These are phyloP conservation scores for Geranium rotundifolium DNA, from an alignment of 345 rosid genomes.

Conservation along the genomic window DNA sequence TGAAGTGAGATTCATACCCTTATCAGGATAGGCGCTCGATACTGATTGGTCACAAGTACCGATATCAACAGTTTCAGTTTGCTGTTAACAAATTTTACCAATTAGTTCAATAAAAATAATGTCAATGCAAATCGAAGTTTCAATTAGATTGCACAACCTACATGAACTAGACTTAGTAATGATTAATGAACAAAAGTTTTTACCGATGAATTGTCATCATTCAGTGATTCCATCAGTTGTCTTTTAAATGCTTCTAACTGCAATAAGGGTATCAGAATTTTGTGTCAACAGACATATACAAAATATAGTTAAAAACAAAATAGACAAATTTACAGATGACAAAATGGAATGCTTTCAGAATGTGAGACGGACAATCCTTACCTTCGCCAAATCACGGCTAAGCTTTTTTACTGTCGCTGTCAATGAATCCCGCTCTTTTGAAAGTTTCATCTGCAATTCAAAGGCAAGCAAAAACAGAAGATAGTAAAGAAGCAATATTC, in stretches of 20 bases:
- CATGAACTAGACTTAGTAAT: not conserved
- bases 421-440: slow-evolving; percentile 67
- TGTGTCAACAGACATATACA: not conserved
- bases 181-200: slow-evolving; percentile 12
- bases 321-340: not conserved
- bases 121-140: not conserved
- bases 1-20: slow-evolving; percentile 29
- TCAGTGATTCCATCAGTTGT: slow-evolving; percentile 82
- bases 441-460: slow-evolving; percentile 47
- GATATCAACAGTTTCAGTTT: slow-evolving; percentile 52
- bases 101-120: not conserved
- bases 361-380: slow-evolving; percentile 7
- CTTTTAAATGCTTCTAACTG: slow-evolving; percentile 89
- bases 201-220: slow-evolving; percentile 66
- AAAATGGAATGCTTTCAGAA: not conserved
- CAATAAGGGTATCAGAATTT: slow-evolving; percentile 3
- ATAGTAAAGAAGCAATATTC: not conserved
- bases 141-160: not conserved
- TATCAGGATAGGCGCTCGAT: slow-evolving; percentile 40
- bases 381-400: slow-evolving; percentile 77
- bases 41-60: slow-evolving; percentile 52
- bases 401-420: slow-evolving; percentile 66
- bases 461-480: slow-evolving; percentile 9
- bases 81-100: slow-evolving; percentile 21
- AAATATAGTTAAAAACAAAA: too few relatives aligned